Conservation (phyloP, 192 early-diverging fungal genomes). For the Rhizoclosmatium sp. region DNA sequence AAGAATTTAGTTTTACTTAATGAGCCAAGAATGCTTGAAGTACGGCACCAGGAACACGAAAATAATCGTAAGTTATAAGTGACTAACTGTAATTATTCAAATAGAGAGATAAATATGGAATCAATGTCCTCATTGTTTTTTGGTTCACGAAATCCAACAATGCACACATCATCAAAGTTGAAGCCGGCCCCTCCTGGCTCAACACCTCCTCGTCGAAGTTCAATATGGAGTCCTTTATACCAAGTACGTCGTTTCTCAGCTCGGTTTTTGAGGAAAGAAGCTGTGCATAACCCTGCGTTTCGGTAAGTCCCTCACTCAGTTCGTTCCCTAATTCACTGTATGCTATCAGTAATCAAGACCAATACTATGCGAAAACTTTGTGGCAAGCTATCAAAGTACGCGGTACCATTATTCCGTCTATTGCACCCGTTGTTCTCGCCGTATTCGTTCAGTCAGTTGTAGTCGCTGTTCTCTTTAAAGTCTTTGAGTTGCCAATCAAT, state of each 20-base stretch:
- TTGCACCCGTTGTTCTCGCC: conserved; percentile 24
- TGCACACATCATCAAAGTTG: too few relatives aligned
- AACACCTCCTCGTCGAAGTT: too few relatives aligned
- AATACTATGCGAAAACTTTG: conserved; percentile 29
- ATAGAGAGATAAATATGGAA: too few relatives aligned
- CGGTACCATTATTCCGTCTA: conserved; percentile 31
- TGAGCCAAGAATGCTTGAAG: too few relatives aligned
- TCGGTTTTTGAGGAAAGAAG: conserved; percentile 18
- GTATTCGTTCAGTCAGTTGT: conserved; percentile 13
- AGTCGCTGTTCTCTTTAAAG: conserved; percentile 28
- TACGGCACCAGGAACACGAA: too few relatives aligned
- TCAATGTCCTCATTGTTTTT: too few relatives aligned
- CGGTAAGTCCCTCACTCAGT: background rate
- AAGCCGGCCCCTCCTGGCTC: too few relatives aligned
- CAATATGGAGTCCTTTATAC: background rate
- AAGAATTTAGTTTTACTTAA: too few relatives aligned
- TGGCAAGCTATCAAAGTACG: conserved; percentile 2
- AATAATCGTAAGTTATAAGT: too few relatives aligned
- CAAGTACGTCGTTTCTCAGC: conserved; percentile 17
- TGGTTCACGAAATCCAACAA: too few relatives aligned
- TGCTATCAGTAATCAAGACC: background rate
- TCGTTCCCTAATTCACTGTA: background rate
- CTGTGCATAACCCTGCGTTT: conserved; percentile 28
- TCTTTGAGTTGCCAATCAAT: conserved; percentile 1
- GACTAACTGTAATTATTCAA: too few relatives aligned